Evolutionary conservation across 352 stramenopile genomes (phyloP), one percentile per base, ranked within the genome.

Genomic region (Halophytophthora batemanensis): DNA sequence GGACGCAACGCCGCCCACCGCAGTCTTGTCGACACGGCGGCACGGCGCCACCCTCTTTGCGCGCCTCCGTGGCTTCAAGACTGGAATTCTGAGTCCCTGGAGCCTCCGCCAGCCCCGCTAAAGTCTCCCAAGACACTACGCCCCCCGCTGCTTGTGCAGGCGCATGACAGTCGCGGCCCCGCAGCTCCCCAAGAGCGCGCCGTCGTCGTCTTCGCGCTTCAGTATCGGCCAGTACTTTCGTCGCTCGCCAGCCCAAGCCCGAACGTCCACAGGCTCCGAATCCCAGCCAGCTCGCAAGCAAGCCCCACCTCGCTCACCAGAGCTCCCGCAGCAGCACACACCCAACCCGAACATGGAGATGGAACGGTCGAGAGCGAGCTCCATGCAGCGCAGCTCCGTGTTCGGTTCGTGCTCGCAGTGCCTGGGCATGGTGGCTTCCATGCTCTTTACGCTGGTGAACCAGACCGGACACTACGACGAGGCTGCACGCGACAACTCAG

Each of bases 361-460:
- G 12, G 2, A 7, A 12, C 34, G 36, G 28, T 52, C 40, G 12
- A 46, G 41, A 21, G 40, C 31, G 29, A 14, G 37, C 23, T 42
- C 45, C 21, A 62, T 68, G 61, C 51, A 69, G 38, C 63, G 63
- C 47, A 72, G 57, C 35, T 45, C 62, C 28, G 70, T 74, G 29
- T 81, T 84, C 28, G 77, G 70, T 2, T 84, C 76, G 28, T 86
- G 74, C 35, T 66, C 64, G 2, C 64, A 87, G 39, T 64, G 80
- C 14, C 62, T 87, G 17, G 64, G 69, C 34, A 80, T 64, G 1
- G 67, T 78, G 11, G 57, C 78, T 29, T 74, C 58, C 0, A 74
- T 72, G 42, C 66, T 90, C 22, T 84, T 82, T 36, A 28, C 59
- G 6, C 49, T 63, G 35, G 67, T 90, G 39, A 79, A 82, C 42